Evolutionary conservation across 2,329 filamentous ascomycete genomes (phyloP).

Genomic region (Aspergillus fijiensis): DNA sequence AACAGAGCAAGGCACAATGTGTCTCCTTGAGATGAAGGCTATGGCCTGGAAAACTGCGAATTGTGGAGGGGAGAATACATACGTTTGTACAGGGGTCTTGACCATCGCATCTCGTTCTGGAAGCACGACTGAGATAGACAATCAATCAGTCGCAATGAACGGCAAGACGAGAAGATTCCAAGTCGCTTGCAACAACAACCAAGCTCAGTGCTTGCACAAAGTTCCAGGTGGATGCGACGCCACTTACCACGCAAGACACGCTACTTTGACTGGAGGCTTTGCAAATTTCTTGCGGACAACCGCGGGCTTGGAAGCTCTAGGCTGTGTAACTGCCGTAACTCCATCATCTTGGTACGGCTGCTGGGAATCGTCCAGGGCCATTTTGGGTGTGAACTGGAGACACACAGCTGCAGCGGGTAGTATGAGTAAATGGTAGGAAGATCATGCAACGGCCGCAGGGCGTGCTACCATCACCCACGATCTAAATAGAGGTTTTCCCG

Average conservation of each 20-base stretch:
- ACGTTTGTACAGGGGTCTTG: constrained; percentile 46
- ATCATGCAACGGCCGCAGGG: constrained; percentile 13
- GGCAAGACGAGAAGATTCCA: constrained; percentile 8
- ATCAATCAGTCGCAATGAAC: constrained; percentile 7
- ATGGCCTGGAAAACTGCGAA: background rate
- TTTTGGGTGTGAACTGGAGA: constrained; percentile 11
- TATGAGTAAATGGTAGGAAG: background rate
- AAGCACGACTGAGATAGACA: constrained; percentile 36
- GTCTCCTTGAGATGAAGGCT: background rate
- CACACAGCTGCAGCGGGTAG: background rate
- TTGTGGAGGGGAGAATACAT: constrained; percentile 11
- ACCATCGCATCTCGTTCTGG: constrained; percentile 46
- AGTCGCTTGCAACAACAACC: constrained; percentile 8
- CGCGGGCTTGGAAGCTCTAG: constrained; percentile 28
- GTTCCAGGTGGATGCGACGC: background rate
- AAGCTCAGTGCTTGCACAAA: constrained; percentile 3
- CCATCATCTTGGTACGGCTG: constrained; percentile 15
- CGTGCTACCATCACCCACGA: constrained; percentile 13
- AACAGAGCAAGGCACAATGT: background rate
- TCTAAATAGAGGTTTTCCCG: background rate
- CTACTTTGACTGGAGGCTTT: constrained; percentile 47
- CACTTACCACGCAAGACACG: constrained; percentile 45
- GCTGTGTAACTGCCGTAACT: constrained; percentile 23
- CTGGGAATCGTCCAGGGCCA: constrained; percentile 25
- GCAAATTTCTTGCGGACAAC: constrained; percentile 45